Base-by-base conservation (phyloP, 306 rosid genomes). In the Inga laurina region DNA sequence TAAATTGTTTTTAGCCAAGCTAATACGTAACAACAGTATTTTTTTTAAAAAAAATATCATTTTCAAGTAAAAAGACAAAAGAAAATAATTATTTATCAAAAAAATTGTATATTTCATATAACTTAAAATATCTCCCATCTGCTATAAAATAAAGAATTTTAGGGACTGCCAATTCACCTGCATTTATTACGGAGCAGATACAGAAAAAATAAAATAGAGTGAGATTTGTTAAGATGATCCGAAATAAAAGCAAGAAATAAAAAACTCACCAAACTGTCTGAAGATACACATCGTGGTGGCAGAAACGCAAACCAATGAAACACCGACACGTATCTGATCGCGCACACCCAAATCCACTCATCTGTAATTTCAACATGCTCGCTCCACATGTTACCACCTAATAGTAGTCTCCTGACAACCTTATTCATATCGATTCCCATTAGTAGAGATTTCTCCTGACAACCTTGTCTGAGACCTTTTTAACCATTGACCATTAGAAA, bases 301-400 rank as follows among this genome's bases (percentile, higher is more conserved):
- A 61, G 48, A 81, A 66, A 37, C 32, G 79, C 68, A 56, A 37
- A 37, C 87, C 76, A 72, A 77, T 9, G 24, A 37, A 6, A 46
- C 7, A 7, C 7, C 32, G 80, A 78, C 89, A 88, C 88, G 86
- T 70, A 69, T 76, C 21, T 35, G 22, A 67, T 24, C 48, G 74
- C 46, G 46, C 81, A 67, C 61, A 76, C 73, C 62, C 30, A 51
- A 82, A 79, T 44, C 39, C 44, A 14, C 46, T 3, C 15, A 13
- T 44, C 57, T 34, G 59, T 56, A 37, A 43, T 51, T 43, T 52
- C 52, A 71, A 66, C 65, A 56, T 39, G 69, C 37, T 70, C 75
- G 73, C 27, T 68, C 83, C 86, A 83, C 88, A 82, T 85, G 80
- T 21, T 27, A 27, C 30, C 30, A 27, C 30, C 30, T 27, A 27